Percentiles rank a stretch among this genome's conserved stretches.
Evolutionary conservation across 768 basidiomycete genomes (phyloP).

Genomic region (Baorangia bicolor): DNA sequence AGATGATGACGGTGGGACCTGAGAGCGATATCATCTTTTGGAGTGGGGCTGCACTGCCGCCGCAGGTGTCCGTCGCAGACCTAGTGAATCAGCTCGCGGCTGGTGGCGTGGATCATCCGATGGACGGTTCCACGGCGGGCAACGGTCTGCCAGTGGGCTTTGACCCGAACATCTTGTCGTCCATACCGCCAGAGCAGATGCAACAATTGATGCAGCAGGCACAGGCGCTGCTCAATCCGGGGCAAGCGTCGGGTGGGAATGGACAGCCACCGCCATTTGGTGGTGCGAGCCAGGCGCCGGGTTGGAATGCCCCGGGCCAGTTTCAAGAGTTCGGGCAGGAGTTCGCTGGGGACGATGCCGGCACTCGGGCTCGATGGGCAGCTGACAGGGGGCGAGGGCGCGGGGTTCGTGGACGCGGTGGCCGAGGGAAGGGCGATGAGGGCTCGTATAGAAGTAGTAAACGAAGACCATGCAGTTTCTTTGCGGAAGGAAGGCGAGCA

Average conservation of each 20-base stretch:
- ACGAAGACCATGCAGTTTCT: constrained; percentile 90
- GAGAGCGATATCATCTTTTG: constrained; percentile 70
- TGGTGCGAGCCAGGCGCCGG: constrained; percentile 34
- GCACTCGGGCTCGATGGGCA: constrained; percentile 45
- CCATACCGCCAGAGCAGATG: constrained; percentile 57
- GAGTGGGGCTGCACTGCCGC: constrained; percentile 38
- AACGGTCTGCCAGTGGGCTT: constrained; percentile 38
- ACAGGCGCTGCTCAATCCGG: constrained; percentile 32
- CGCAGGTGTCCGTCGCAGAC: constrained; percentile 59
- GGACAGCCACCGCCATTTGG: constrained; percentile 36
- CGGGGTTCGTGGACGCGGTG: constrained; percentile 57
- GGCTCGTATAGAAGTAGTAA: constrained; percentile 75
- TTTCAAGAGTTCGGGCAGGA: constrained; percentile 51
- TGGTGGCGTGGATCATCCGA: constrained; percentile 41
- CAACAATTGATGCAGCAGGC: constrained; percentile 57
- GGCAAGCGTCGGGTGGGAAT: constrained; percentile 27
- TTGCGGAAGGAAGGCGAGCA: constrained; percentile 91
- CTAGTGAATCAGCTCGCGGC: constrained; percentile 63
- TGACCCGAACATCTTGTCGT: constrained; percentile 42
- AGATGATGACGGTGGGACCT: constrained; percentile 66
- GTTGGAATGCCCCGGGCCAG: constrained; percentile 40
- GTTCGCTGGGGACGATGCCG: constrained; percentile 43
- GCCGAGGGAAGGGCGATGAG: constrained; percentile 53
- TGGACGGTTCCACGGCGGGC: constrained; percentile 35
- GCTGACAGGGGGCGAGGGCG: constrained; percentile 50